Evolutionary conservation across 352 stramenopile species (phyloP).

Genomic region (Globisporangium okanoganense): DNA sequence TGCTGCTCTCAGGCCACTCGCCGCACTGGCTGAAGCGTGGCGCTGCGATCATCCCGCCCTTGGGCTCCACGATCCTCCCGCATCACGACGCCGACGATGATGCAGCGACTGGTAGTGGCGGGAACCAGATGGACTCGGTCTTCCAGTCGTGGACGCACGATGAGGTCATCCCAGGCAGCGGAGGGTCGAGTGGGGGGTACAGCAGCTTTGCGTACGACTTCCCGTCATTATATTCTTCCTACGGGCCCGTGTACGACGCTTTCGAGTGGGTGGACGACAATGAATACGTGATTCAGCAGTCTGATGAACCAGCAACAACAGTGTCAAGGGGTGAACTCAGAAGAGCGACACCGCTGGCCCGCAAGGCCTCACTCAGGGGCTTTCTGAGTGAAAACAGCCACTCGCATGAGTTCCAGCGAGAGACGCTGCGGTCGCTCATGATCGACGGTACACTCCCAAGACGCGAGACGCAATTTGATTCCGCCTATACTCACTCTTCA

Average conservation of each 20-base stretch:
- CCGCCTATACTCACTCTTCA: not conserved
- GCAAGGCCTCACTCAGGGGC: not conserved
- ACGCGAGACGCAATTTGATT: not conserved
- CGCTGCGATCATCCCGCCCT: slow-evolving; percentile 30
- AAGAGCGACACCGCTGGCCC: not conserved
- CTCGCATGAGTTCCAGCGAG: slow-evolving; percentile 26
- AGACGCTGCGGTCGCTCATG: slow-evolving; percentile 45
- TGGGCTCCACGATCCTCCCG: slow-evolving; percentile 28
- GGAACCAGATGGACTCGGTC: slow-evolving; percentile 9
- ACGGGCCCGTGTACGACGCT: slow-evolving; percentile 7
- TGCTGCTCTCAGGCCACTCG: slow-evolving; percentile 12
- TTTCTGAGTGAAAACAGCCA: slow-evolving; percentile 10
- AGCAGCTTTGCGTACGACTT: slow-evolving; percentile 15
- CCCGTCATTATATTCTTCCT: not conserved
- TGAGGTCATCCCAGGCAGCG: slow-evolving; percentile 9
- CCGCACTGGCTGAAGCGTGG: slow-evolving; percentile 25
- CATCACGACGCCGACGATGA: not conserved
- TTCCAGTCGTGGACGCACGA: slow-evolving; percentile 21
- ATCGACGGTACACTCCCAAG: slow-evolving; percentile 8
- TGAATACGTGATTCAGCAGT: not conserved
- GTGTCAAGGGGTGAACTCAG: not conserved
- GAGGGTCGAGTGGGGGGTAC: slow-evolving; percentile 1
- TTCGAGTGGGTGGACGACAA: slow-evolving; percentile 12
- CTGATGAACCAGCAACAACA: not conserved
- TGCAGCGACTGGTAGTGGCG: not conserved